Conservation (phyloP, 148 eudicot genomes). For the Rhododendron ovatum region DNA sequence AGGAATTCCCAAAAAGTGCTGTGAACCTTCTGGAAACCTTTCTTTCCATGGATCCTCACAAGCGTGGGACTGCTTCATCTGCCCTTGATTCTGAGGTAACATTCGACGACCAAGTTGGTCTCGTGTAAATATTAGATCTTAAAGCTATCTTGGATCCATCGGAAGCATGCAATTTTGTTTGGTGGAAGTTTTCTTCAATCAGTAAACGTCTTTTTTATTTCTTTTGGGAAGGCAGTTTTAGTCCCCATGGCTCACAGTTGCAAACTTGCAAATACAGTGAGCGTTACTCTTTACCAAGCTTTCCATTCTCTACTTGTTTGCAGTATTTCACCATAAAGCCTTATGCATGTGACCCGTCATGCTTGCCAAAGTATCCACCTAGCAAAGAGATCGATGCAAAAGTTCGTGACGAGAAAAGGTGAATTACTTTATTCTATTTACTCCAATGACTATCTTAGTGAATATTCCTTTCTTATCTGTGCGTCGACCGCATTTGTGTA, state of each 20-base stretch:
- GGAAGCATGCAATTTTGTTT: not conserved
- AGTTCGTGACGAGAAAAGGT: conserved; percentile 61
- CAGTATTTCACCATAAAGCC: conserved; percentile 75
- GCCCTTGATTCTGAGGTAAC: conserved; percentile 61
- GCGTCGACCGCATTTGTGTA: not conserved
- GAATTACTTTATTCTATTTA: conserved; percentile 6
- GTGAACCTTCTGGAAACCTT: conserved; percentile 54
- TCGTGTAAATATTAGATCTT: not conserved
- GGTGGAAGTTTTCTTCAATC: not conserved
- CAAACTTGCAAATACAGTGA: not conserved
- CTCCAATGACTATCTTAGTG: not conserved
- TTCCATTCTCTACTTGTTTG: not conserved
- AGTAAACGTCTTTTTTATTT: not conserved
- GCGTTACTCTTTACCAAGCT: not conserved
- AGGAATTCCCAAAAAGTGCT: conserved; percentile 54
- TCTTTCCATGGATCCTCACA: conserved; percentile 64
- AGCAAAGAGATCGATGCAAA: conserved; percentile 87
- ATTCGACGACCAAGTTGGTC: not conserved
- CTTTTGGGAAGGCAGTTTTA: not conserved
- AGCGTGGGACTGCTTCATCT: conserved; percentile 77
- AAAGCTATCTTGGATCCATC: not conserved
- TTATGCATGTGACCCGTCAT: conserved; percentile 77
- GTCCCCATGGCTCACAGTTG: not conserved
- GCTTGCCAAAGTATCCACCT: conserved; percentile 80
- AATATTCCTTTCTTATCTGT: not conserved